These are phyloP conservation scores for Articulospora tetracladia DNA, from an alignment of 495 filamentous ascomycete genomes.

Conservation along the genomic window DNA sequence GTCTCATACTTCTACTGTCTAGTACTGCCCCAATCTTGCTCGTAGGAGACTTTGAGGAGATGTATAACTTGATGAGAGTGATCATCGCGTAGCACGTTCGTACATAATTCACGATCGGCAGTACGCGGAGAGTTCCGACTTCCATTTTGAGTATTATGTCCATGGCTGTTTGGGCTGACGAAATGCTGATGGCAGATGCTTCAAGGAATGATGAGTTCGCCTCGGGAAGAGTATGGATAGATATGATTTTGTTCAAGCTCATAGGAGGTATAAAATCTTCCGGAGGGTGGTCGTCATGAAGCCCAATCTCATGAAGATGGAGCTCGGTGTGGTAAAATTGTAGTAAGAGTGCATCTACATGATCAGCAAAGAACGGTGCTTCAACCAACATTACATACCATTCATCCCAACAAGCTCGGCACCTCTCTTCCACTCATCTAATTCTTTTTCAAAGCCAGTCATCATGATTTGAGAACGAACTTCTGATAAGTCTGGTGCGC, in stretches of 20 bases:
- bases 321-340: slow-evolving; percentile 44
- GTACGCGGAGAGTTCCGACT: slow-evolving; percentile 35
- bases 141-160: slow-evolving; percentile 41
- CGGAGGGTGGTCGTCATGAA: slow-evolving; percentile 47
- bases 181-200: slow-evolving; percentile 46
- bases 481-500: slow-evolving; percentile 38
- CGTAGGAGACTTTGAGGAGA: slow-evolving; percentile 35
- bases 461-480: slow-evolving; percentile 41
- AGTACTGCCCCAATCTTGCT: slow-evolving; percentile 41
- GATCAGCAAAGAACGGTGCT: not conserved
- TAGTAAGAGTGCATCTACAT: slow-evolving; percentile 37
- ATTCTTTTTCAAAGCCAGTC: slow-evolving; percentile 43
- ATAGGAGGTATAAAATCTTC: slow-evolving; percentile 38
- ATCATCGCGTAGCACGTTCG: slow-evolving; percentile 40
- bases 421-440: slow-evolving; percentile 41
- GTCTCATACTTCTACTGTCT: slow-evolving; percentile 36
- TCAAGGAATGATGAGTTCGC: slow-evolving; percentile 43
- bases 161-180: slow-evolving; percentile 43
- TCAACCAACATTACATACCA: slow-evolving; percentile 24
- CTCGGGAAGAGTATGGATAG: slow-evolving; percentile 20
- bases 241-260: slow-evolving; percentile 25
- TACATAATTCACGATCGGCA: slow-evolving; percentile 45
- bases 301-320: slow-evolving; percentile 46
- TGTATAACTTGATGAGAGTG: slow-evolving; percentile 46
- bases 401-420: slow-evolving; percentile 33